Evolutionary conservation across 73 alveolate genomes (phyloP).

Genomic region (Loxodes magnus): DNA sequence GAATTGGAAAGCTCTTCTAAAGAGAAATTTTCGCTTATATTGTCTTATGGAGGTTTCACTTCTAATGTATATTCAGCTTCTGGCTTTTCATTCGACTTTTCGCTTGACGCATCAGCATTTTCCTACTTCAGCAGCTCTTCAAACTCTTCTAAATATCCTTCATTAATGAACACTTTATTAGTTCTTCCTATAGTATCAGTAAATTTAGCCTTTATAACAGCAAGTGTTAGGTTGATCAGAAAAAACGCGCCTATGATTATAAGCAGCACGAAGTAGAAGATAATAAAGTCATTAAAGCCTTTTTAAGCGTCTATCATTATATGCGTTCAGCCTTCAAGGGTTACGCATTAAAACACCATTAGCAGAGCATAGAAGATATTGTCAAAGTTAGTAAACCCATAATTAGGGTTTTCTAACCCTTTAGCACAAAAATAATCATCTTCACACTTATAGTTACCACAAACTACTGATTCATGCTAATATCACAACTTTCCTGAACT

Average conservation of each 20-base stretch:
- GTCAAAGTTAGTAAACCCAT: constrained; percentile 20
- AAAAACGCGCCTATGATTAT: constrained; percentile 72
- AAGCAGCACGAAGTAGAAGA: constrained; percentile 55
- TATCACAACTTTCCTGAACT: neutral
- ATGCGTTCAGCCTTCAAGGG: constrained; percentile 87
- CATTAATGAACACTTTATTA: neutral
- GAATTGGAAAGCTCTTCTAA: too few relatives aligned
- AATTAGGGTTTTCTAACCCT: constrained; percentile 21
- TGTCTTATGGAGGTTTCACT: too few relatives aligned
- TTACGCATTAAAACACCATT: constrained; percentile 48
- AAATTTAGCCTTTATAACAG: neutral
- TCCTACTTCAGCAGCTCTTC: too few relatives aligned
- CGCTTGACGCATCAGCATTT: too few relatives aligned
- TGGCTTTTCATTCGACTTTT: too few relatives aligned
- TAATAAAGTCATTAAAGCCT: constrained; percentile 40
- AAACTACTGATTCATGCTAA: neutral
- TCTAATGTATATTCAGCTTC: too few relatives aligned
- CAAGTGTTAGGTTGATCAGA: neutral
- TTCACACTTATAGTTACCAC: neutral
- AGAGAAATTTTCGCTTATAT: too few relatives aligned
- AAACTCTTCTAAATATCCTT: neutral
- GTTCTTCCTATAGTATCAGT: neutral
- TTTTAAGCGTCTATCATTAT: constrained; percentile 36
- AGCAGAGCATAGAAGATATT: constrained; percentile 40
- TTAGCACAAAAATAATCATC: constrained; percentile 16